phyloP scores from a whole-genome alignment of 306 rosid genomes.

The Astragalus glycyphyllos region DNA sequence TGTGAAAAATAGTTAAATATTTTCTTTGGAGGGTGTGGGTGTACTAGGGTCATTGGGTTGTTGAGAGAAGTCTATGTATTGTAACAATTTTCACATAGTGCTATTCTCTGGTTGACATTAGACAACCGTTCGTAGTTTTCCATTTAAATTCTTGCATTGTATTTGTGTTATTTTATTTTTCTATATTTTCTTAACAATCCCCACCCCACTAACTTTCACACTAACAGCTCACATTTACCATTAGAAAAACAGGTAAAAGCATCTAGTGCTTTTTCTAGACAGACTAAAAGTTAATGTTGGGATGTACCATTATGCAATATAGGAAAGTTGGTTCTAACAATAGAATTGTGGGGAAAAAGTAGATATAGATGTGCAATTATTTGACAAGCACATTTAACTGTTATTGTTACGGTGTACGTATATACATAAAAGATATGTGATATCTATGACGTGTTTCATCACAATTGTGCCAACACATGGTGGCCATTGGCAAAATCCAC shows the following conservation, averaged over 20 bases:
- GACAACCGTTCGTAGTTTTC: too few species aligned
- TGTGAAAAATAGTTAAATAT: too few species aligned
- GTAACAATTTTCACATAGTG: too few species aligned
- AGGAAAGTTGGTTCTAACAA: slow-evolving; percentile 37
- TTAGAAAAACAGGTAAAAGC: slow-evolving; percentile 13
- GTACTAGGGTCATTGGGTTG: too few species aligned
- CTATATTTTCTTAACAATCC: too few species aligned
- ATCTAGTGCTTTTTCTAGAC: slow-evolving; percentile 37
- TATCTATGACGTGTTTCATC: slow-evolving; percentile 43
- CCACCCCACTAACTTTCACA: too few species aligned
- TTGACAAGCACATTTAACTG: slow-evolving; percentile 53
- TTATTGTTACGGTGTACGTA: slow-evolving; percentile 39
- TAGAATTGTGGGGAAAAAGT: slow-evolving; percentile 43
- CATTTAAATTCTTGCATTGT: too few species aligned
- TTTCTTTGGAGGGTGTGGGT: too few species aligned
- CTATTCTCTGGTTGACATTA: too few species aligned
- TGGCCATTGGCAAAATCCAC: slow-evolving; percentile 51
- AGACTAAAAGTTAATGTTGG: slow-evolving; percentile 54
- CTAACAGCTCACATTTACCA: too few species aligned
- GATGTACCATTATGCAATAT: slow-evolving; percentile 25
- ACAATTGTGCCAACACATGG: slow-evolving; percentile 43
- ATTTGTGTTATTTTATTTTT: too few species aligned
- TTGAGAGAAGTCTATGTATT: too few species aligned
- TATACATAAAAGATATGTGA: slow-evolving; percentile 34
- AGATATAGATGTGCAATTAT: slow-evolving; percentile 49